Evolutionary conservation across 257 asterid species (phyloP), one percentile per base, ranked within the genome.

Genomic region (Eucommia ulmoides): DNA sequence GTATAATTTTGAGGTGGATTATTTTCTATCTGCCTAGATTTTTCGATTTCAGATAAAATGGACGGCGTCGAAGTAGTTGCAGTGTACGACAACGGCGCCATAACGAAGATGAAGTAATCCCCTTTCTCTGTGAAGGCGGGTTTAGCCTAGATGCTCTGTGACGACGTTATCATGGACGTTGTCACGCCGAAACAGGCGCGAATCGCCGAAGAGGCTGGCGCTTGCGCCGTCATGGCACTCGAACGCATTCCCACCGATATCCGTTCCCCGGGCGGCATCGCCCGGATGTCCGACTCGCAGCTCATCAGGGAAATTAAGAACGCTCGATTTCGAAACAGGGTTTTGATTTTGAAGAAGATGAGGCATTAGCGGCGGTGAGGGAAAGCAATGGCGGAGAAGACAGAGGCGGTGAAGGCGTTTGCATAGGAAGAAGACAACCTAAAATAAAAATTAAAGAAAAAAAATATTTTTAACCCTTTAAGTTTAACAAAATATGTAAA

Each of bases 41-140:
- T n/a, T n/a, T n/a, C n/a, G n/a, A n/a, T n/a, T n/a, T n/a, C 49
- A 53, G 46, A 33, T 45, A 38, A 42, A 15, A 42, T 42, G 48
- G 48, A 1, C 20, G 48, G 48, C 8, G 19, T 10, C 48, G 48
- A 21, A 2, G 48, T 42, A 8, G 48, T 42, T 1, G 19, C 48
- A 42, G 48, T 42, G 1, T 42, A 42, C 48, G 48, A 21, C n/a
- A 42, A 42, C 48, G 48, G 48, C 48, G 38, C 38, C 38, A 29
- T 29, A 6, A 29, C 38, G 8, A 12, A 29, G 38, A 29, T 12
- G 12, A 29, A 29, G 38, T 12, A 29, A 12, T 29, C 38, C 6
- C 38, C 38, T 29, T 29, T 29, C 38, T 29, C 38, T 29, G 38
- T 29, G 38, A 29, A 29, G 12, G 38, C 12, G 8, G 38, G 38